These are phyloP conservation scores for Fonsecaea erecta DNA, from an alignment of 2,329 filamentous ascomycete genomes.

Conservation along the genomic window DNA sequence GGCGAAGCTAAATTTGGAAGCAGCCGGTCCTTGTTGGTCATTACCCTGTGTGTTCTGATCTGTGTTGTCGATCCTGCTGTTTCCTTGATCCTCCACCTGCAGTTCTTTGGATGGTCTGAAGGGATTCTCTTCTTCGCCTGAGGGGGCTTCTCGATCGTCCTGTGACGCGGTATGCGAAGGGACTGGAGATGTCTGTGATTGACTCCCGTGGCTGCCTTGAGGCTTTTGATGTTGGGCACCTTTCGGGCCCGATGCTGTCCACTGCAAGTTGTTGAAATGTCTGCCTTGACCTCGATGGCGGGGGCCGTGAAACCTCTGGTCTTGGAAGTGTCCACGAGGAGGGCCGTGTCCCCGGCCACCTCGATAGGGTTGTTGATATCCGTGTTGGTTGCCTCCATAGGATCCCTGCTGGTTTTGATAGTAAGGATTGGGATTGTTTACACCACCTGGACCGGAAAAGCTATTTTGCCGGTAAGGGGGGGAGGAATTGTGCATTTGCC, in stretches of 20 bases:
- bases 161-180: conserved; percentile 41
- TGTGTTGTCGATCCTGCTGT: conserved; percentile 62
- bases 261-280: conserved; percentile 71
- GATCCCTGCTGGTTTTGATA: conserved; percentile 54
- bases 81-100: conserved; percentile 65
- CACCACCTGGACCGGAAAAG: conserved; percentile 57
- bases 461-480: conserved; percentile 63
- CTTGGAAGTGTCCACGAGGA: conserved; percentile 61
- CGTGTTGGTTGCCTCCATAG: conserved; percentile 62
- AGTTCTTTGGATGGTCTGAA: conserved; percentile 68
- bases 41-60: conserved; percentile 57
- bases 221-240: conserved; percentile 41
- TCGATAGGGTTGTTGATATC: conserved; percentile 55
- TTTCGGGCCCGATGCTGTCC: conserved; percentile 65
- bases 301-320: conserved; percentile 36
- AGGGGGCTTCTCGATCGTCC: conserved; percentile 42
- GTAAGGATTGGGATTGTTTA: conserved; percentile 58
- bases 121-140: conserved; percentile 62
- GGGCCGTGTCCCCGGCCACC: conserved; percentile 59
- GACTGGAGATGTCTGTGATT: conserved; percentile 42
- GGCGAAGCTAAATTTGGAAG: conserved; percentile 86
- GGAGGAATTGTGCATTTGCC: conserved; percentile 62
- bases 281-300: conserved; percentile 57
- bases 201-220: conserved; percentile 46
- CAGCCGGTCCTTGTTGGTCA: conserved; percentile 58